Conservation (phyloP, 306 rosid species). For the Coriaria nepalensis region DNA sequence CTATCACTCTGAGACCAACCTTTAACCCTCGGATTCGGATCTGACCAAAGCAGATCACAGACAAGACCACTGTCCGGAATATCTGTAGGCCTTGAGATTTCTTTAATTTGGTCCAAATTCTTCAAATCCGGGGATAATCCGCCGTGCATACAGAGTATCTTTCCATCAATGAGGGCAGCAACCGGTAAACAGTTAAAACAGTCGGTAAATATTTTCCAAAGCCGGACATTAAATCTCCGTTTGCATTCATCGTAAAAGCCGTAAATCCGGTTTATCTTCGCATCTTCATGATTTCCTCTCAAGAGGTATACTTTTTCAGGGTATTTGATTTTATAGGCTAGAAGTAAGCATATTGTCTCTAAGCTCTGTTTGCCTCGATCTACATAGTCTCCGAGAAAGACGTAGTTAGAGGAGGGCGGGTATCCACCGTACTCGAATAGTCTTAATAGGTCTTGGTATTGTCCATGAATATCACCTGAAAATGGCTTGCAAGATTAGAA, state of each 20-base stretch:
- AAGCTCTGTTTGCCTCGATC: no score
- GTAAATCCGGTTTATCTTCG: conserved; percentile 71
- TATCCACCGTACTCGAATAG: conserved; percentile 62
- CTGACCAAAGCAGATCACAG: conserved; percentile 86
- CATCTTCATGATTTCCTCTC: conserved; percentile 91
- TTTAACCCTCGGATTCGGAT: conserved; percentile 45
- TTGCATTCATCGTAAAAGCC: conserved; percentile 87
- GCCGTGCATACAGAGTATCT: conserved; percentile 78
- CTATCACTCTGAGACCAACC: conserved; percentile 73
- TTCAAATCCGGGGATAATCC: conserved; percentile 72
- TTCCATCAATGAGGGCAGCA: conserved; percentile 59
- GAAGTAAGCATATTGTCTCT: no score
- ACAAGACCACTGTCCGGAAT: conserved; percentile 67
- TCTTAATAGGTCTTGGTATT: conserved; percentile 59
- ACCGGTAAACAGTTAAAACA: conserved; percentile 85
- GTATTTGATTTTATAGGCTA: conserved; percentile 41
- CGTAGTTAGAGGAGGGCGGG: conserved; percentile 65
- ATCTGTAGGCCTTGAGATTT: conserved; percentile 52
- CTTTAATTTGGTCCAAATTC: conserved; percentile 51
- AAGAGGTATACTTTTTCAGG: conserved; percentile 51
- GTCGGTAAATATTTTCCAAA: conserved; percentile 75
- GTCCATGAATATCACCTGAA: conserved; percentile 89
- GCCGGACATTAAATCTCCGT: conserved; percentile 72
- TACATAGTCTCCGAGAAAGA: conserved; percentile 74
- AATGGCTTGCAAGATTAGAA: conserved; percentile 18